Conservation (phyloP, 148 eudicot genomes). For the Gaultheria prostrata region DNA sequence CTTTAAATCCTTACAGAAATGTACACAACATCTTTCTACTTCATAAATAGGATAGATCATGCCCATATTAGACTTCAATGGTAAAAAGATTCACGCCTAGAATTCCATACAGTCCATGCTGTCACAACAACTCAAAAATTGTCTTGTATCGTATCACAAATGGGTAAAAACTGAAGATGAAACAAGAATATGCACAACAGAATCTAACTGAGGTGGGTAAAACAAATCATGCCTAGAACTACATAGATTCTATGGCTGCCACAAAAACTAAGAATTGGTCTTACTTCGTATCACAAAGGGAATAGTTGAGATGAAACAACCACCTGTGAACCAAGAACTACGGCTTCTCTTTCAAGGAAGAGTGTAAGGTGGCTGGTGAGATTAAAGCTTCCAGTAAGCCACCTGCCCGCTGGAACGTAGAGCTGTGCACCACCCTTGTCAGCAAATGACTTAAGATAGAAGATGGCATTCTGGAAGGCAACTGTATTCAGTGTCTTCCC, state of each 20-base stretch:
- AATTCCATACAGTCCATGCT: background rate
- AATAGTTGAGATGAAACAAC: background rate
- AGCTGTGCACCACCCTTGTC: conserved; percentile 71
- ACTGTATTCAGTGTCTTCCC: conserved; percentile 57
- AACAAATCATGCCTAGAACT: background rate
- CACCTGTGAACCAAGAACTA: conserved; percentile 55
- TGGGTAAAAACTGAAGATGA: background rate
- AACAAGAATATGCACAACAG: background rate
- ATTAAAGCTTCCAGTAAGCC: conserved; percentile 64
- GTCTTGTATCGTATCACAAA: background rate
- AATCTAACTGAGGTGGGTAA: background rate
- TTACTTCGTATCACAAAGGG: background rate
- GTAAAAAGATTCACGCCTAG: background rate
- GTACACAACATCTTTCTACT: background rate
- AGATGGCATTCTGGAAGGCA: conserved; percentile 64
- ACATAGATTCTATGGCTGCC: background rate
- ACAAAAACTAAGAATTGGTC: background rate
- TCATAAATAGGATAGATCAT: background rate
- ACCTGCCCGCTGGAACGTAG: conserved; percentile 54
- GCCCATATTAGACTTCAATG: background rate
- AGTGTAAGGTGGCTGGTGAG: conserved; percentile 62
- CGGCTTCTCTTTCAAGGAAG: conserved; percentile 53
- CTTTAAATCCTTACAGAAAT: background rate
- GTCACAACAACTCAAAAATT: background rate
- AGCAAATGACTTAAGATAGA: conserved; percentile 57